A percentile compares a stretch with the other conserved stretches of the same genome.
These are phyloP conservation scores for Acacia crassicarpa DNA, from an alignment of 306 rosid species.

Conservation along the genomic window DNA sequence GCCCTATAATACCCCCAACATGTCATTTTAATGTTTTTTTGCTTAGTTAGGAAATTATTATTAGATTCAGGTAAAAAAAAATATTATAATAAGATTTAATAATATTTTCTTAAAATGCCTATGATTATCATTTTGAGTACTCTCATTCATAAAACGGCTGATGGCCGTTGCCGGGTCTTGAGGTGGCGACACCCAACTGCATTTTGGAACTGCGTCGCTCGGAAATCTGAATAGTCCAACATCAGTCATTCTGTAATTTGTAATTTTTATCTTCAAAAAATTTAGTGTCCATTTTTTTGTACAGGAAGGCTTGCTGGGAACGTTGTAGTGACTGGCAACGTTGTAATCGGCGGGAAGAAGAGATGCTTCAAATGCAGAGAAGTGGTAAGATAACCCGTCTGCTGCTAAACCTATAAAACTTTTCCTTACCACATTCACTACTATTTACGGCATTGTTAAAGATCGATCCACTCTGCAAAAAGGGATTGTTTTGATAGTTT, in stretches of 20 bases:
- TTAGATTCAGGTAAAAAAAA: too few relatives aligned
- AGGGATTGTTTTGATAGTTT: background rate
- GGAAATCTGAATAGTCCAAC: too few relatives aligned
- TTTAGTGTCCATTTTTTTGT: background rate
- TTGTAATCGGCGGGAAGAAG: conserved; percentile 53
- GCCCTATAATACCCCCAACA: too few relatives aligned
- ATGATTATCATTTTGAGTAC: too few relatives aligned
- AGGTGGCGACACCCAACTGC: background rate
- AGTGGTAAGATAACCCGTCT: conserved; percentile 43
- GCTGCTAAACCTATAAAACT: background rate
- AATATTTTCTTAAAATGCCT: too few relatives aligned
- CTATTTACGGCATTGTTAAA: background rate
- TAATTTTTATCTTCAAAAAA: background rate
- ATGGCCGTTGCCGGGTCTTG: too few relatives aligned
- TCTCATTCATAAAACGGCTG: too few relatives aligned
- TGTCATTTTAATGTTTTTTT: too few relatives aligned
- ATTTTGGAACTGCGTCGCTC: too few relatives aligned
- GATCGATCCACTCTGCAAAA: background rate
- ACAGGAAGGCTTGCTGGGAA: conserved; percentile 52
- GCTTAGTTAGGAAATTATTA: too few relatives aligned
- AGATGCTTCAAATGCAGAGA: conserved; percentile 39
- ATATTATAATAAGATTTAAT: too few relatives aligned
- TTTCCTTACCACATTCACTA: background rate
- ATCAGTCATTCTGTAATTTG: background rate
- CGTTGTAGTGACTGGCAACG: conserved; percentile 48